A percentile compares a stretch with the other conserved stretches of the same genome.
Evolutionary conservation across 768 basidiomycete genomes (phyloP).

Genomic region (Paxillus involutus): DNA sequence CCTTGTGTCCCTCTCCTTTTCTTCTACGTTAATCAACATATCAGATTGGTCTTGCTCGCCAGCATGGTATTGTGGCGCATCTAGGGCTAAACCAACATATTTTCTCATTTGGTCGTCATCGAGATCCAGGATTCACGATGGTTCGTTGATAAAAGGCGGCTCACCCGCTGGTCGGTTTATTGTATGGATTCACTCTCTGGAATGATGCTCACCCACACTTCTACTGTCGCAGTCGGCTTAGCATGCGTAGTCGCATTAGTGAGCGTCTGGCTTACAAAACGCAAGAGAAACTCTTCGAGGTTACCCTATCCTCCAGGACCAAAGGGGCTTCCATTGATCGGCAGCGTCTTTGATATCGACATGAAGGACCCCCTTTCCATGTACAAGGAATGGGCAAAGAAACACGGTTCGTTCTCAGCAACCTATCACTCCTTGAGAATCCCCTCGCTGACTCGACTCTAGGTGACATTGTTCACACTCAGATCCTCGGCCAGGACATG

Average conservation of each 20-base stretch:
- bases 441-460: not conserved
- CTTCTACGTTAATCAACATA: no score
- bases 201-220: not conserved
- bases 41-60: no score
- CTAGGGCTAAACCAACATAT: no score
- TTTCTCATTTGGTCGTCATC: no score
- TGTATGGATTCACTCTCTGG: no score
- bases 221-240: not conserved
- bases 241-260: not conserved
- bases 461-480: not conserved
- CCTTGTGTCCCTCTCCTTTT: no score
- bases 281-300: not conserved
- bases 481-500: not conserved
- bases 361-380: constrained; percentile 35
- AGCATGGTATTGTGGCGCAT: no score
- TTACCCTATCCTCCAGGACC: constrained; percentile 37
- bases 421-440: not conserved
- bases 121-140: no score
- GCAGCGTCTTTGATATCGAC: constrained; percentile 41
- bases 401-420: constrained; percentile 31
- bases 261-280: not conserved
- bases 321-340: constrained; percentile 33
- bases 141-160: no score
- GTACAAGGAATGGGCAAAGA: constrained; percentile 36
- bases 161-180: no score